A percentile compares a stretch with the other conserved stretches of the same genome.
Evolutionary conservation across 768 basidiomycete genomes (phyloP).

Genomic region (Trametes gibbosa): DNA sequence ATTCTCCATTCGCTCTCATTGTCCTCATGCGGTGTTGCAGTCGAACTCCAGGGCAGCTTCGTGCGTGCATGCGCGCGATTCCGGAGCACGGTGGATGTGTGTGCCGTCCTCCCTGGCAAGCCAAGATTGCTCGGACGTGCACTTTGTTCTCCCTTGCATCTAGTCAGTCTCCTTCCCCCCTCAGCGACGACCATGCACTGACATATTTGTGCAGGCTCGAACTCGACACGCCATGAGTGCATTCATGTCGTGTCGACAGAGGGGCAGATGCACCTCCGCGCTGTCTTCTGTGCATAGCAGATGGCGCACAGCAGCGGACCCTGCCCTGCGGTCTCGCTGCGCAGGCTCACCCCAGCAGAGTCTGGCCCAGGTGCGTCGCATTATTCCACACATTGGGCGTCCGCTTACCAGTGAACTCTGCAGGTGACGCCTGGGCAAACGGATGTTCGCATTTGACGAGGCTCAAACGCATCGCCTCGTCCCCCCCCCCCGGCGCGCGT

Average conservation of each 20-base stretch:
- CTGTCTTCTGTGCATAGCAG: background rate
- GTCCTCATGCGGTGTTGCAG: background rate
- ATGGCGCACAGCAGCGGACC: background rate
- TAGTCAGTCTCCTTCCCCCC: too few relatives aligned
- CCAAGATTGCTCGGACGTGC: background rate
- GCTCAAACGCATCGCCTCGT: too few relatives aligned
- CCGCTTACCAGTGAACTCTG: too few relatives aligned
- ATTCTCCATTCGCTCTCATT: background rate
- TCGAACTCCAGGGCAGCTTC: background rate
- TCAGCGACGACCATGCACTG: background rate
- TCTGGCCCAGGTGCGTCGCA: background rate
- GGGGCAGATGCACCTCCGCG: background rate
- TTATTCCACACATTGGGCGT: too few relatives aligned
- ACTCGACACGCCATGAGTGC: background rate
- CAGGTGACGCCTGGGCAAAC: too few relatives aligned
- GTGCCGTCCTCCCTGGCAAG: too few relatives aligned
- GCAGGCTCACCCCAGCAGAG: background rate
- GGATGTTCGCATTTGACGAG: too few relatives aligned
- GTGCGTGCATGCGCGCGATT: background rate
- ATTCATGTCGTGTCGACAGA: background rate
- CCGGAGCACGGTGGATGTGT: background rate
- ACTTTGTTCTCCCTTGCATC: background rate
- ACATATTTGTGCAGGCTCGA: background rate
- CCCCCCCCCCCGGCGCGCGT: too few relatives aligned
- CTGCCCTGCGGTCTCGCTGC: too few relatives aligned